phyloP scores from a whole-genome alignment of 805 yeast species.

The Ogataea parapolymorpha region DNA sequence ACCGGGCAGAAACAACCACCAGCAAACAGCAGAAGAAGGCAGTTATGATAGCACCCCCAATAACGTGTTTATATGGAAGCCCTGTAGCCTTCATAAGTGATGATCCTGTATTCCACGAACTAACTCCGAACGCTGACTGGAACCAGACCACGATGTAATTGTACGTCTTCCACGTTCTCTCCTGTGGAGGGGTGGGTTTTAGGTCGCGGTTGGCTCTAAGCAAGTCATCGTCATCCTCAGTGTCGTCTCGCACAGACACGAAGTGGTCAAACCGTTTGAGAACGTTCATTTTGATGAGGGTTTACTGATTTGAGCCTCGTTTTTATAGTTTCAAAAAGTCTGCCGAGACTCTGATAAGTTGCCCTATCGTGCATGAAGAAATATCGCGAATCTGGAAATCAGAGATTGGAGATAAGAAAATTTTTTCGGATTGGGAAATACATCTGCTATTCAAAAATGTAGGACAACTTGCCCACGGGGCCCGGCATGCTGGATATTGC shows the following conservation, averaged over 20 bases:
- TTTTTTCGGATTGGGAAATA: background rate
- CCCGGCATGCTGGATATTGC: constrained; percentile 24
- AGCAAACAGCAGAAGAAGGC: constrained; percentile 14
- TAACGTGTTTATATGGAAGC: constrained; percentile 19
- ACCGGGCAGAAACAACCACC: constrained; percentile 18
- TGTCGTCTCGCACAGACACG: constrained; percentile 16
- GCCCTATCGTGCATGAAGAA: background rate
- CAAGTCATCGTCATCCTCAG: constrained; percentile 22
- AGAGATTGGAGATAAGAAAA: background rate
- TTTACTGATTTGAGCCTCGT: background rate
- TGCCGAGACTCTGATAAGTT: background rate
- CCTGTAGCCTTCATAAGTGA: constrained; percentile 24
- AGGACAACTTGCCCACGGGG: constrained; percentile 22
- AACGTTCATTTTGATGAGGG: constrained; percentile 18
- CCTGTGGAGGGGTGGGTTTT: constrained; percentile 35
- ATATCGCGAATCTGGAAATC: background rate
- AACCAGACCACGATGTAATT: constrained; percentile 26
- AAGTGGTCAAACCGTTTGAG: constrained; percentile 27
- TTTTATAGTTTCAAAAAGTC: no score
- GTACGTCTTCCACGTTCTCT: constrained; percentile 36
- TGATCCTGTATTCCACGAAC: constrained; percentile 32
- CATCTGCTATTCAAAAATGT: constrained; percentile 13
- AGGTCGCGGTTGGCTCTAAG: constrained; percentile 36
- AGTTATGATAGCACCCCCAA: constrained; percentile 16
- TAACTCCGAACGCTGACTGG: constrained; percentile 26